Conservation (phyloP, 768 basidiomycete species). For the Boletus tomentosulus region DNA sequence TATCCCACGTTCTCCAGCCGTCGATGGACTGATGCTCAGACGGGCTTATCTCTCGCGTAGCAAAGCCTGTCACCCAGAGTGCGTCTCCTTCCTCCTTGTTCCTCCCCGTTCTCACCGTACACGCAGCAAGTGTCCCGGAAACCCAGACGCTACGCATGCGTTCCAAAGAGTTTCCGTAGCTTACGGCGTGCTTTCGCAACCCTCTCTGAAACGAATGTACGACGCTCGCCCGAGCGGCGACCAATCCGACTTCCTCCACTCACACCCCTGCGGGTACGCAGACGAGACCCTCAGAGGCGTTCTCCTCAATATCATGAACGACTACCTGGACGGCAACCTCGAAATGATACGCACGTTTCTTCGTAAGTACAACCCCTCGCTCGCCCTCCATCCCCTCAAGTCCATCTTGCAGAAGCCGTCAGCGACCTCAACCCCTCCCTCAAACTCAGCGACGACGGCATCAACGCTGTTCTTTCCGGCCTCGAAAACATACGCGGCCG, state of each 20-base stretch:
- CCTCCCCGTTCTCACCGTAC: slow-evolving; percentile 1
- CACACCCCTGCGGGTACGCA: slow-evolving; percentile 51
- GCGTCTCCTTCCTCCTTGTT: slow-evolving; percentile 28
- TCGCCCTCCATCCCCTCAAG: not conserved
- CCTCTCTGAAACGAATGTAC: slow-evolving; percentile 63
- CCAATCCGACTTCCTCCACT: slow-evolving; percentile 46
- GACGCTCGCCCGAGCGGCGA: slow-evolving; percentile 50
- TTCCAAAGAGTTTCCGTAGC: slow-evolving; percentile 87
- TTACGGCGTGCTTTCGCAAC: slow-evolving; percentile 75
- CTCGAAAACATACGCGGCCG: slow-evolving; percentile 70
- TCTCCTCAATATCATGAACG: slow-evolving; percentile 68
- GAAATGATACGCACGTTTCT: slow-evolving; percentile 76
- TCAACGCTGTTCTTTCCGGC: slow-evolving; percentile 67
- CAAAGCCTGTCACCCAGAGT: slow-evolving; percentile 85
- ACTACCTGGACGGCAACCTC: slow-evolving; percentile 84
- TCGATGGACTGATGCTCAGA: slow-evolving; percentile 62
- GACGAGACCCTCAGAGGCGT: slow-evolving; percentile 81
- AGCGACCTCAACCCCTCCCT: slow-evolving; percentile 79
- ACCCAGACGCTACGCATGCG: slow-evolving; percentile 73
- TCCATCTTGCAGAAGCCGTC: slow-evolving; percentile 50
- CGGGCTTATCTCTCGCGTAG: slow-evolving; percentile 76
- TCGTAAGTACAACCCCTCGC: slow-evolving; percentile 40
- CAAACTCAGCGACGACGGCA: slow-evolving; percentile 72
- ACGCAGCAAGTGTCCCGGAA: slow-evolving; percentile 70
- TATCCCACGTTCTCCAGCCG: slow-evolving; percentile 41